Percentiles rank a stretch among this genome's conserved stretches.
Evolutionary conservation across 176 grass and related monocot species (phyloP).

Genomic region (Zoysia pacifica): DNA sequence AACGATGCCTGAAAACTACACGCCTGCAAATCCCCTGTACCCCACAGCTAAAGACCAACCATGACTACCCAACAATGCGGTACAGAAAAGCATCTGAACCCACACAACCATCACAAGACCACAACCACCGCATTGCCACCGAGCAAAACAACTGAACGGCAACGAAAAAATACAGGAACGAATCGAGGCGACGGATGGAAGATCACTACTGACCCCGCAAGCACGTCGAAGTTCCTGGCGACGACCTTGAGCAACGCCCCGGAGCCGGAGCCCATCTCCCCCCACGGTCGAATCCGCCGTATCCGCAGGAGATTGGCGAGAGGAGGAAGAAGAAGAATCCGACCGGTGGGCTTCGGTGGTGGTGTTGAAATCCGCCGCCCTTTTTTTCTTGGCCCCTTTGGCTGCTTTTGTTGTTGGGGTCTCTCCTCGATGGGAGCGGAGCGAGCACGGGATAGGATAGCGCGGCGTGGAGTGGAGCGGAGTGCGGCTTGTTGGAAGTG

Average conservation of each 20-base stretch:
- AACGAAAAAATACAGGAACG: background rate
- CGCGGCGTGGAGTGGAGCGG: constrained; percentile 15
- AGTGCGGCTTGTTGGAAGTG: constrained; percentile 12
- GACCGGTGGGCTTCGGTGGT: background rate
- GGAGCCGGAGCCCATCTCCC: constrained; percentile 34
- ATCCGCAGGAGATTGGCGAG: background rate
- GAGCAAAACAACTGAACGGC: background rate
- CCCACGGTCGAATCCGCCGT: background rate
- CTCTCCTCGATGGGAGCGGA: constrained; percentile 36
- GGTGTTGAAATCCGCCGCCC: background rate
- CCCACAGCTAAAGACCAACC: too few species aligned
- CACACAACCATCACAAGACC: background rate
- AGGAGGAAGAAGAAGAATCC: background rate
- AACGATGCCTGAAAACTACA: too few species aligned
- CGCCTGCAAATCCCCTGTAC: too few species aligned
- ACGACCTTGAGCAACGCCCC: constrained; percentile 67
- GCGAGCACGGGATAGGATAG: constrained; percentile 34
- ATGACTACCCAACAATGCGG: too few species aligned
- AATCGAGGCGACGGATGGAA: background rate
- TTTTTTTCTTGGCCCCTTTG: constrained; percentile 38
- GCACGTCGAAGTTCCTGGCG: constrained; percentile 71
- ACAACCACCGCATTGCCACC: background rate
- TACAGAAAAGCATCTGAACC: too few species aligned
- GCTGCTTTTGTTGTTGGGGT: constrained; percentile 48
- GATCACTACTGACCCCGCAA: constrained; percentile 58